Evolutionary conservation across 768 basidiomycete genomes (phyloP), one percentile per base, ranked within the genome.

Genomic region (Suillus subalutaceus): DNA sequence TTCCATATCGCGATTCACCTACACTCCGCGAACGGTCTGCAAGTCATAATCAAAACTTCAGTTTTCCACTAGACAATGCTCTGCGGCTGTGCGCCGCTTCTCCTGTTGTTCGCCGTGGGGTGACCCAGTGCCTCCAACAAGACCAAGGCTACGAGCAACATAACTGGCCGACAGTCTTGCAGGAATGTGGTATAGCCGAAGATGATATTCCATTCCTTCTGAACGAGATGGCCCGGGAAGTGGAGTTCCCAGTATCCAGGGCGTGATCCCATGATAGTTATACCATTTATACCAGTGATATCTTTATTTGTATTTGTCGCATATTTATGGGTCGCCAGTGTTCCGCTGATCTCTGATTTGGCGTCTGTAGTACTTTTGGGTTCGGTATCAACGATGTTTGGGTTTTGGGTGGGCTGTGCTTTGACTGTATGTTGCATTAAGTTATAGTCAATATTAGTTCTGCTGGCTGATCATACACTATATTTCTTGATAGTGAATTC

Each of bases 141-240:
- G 23, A 67, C 6, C 65, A 37, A 23, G 76, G 74, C 3, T 77
- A 74, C 35, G 76, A 78, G 15, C 71, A 70, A 23, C 63, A 70
- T 2, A 74, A 75, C 63, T 77, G 76, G 76, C 66, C 72, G 38
- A 60, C 62, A 6, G 69, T 69, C 13, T 71, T 77, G 35, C 68
- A 66, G 63, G 69, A 70, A 16, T 74, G 69, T 37, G 70, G 70
- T 26, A 38, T 77, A 59, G 68, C 66, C 30, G 35, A 57, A 3
- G 69, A 69, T 13, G 68, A 68, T 3, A 67, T 67, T 7, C 66
- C 56, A 20, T 65, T 65, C 30, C 57, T 77, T 60, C 65, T 78
- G 35, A 67, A 70, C 26, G 75, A 71, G 63, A 78, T 77, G 75
- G 72, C 66, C 44, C 66, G 64, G 18, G 68, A 77, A 16, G 68